phyloP scores from a whole-genome alignment of 1,139 yeast genomes.

The Saccharomyces hybrid region DNA sequence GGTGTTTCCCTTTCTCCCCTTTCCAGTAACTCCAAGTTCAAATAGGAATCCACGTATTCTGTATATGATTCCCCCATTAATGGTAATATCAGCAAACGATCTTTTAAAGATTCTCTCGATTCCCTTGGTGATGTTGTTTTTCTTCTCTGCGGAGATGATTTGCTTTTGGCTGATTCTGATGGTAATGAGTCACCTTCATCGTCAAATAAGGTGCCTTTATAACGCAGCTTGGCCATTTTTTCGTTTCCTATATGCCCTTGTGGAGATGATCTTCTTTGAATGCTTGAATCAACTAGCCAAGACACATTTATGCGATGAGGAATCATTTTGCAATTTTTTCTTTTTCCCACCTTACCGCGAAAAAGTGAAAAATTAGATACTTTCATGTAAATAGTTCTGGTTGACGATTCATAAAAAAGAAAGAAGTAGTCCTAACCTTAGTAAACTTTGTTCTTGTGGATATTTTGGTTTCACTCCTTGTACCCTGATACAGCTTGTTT shows the following conservation, averaged over 20 bases:
- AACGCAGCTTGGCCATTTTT: neutral
- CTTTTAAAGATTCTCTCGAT: neutral
- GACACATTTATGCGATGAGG: neutral
- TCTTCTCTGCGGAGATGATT: neutral
- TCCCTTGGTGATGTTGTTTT: neutral
- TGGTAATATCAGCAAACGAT: slow-evolving; percentile 11
- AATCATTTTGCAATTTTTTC: neutral
- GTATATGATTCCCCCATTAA: slow-evolving; percentile 15
- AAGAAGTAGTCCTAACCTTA: neutral
- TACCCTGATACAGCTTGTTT: neutral
- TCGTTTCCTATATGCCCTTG: neutral
- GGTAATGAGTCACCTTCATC: neutral
- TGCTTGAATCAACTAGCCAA: neutral
- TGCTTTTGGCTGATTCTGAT: neutral
- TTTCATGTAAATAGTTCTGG: neutral
- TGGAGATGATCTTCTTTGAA: neutral
- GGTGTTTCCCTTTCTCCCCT: slow-evolving; percentile 22
- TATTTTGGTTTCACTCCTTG: too few species aligned
- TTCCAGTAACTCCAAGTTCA: slow-evolving; percentile 17
- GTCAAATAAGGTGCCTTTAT: neutral
- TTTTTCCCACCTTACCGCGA: neutral
- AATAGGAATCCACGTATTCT: slow-evolving; percentile 10
- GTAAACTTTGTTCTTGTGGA: neutral
- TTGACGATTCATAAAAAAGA: neutral
- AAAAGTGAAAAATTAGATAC: neutral